Evolutionary conservation across 805 yeast species (phyloP).

Genomic region (Starmerella bombi): DNA sequence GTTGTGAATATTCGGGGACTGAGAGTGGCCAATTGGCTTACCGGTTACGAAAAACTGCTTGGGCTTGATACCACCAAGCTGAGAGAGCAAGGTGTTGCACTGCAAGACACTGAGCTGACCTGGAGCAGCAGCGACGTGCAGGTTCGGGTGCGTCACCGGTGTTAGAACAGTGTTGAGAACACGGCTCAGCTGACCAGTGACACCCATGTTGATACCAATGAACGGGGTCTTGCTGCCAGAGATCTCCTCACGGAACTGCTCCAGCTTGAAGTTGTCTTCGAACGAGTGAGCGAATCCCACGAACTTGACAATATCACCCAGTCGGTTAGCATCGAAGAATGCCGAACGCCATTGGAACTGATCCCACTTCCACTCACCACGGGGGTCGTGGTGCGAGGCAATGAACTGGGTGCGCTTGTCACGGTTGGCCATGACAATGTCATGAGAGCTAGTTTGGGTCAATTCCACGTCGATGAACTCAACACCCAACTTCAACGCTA

Average conservation of each 20-base stretch:
- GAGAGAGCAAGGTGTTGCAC: conserved; percentile 43
- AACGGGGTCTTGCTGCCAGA: conserved; percentile 46
- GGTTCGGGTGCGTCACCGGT: conserved; percentile 63
- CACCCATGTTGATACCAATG: conserved; percentile 74
- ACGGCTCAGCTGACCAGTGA: conserved; percentile 61
- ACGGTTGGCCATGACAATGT: conserved; percentile 36
- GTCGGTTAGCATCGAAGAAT: conserved; percentile 50
- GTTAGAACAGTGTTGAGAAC: conserved; percentile 64
- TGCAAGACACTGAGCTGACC: conserved; percentile 60
- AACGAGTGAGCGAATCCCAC: conserved; percentile 61
- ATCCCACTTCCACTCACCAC: conserved; percentile 51
- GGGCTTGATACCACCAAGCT: conserved; percentile 48
- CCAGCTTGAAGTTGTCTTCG: conserved; percentile 58
- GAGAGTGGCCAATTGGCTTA: conserved; percentile 68
- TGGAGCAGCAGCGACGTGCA: conserved; percentile 64
- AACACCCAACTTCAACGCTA: conserved; percentile 67
- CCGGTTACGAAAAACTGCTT: conserved; percentile 67
- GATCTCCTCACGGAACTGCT: conserved; percentile 42
- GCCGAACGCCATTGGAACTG: conserved; percentile 60
- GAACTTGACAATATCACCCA: conserved; percentile 66
- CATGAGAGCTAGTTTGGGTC: conserved; percentile 38
- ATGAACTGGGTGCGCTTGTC: conserved; percentile 55
- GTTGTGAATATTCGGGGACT: conserved; percentile 79
- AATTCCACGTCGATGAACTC: conserved; percentile 73
- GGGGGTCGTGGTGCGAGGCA: conserved; percentile 70